Evolutionary conservation across 2,329 filamentous ascomycete genomes (phyloP).

Genomic region (Myotisia sp.): DNA sequence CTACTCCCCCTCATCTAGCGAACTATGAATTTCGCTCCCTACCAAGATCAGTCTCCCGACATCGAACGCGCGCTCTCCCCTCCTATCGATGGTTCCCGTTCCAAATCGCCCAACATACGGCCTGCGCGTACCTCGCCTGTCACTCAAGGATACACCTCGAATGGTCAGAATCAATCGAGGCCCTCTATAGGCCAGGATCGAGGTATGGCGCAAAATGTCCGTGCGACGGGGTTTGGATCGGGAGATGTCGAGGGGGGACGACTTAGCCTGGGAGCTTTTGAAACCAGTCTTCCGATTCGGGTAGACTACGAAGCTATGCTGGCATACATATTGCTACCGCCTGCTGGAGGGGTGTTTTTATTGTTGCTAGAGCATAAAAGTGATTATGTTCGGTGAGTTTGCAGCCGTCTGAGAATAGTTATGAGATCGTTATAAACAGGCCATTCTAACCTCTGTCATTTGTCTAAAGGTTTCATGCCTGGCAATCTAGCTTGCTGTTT

Average conservation of each 20-base stretch:
- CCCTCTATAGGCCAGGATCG: slow-evolving; percentile 11
- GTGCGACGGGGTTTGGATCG: slow-evolving; percentile 15
- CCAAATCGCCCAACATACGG: slow-evolving; percentile 41
- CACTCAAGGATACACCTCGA: slow-evolving; percentile 30
- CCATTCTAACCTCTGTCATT: slow-evolving; percentile 5
- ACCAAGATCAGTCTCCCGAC: slow-evolving; percentile 85
- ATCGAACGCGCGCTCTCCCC: slow-evolving; percentile 67
- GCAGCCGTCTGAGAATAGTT: not conserved
- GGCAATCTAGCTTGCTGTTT: slow-evolving; percentile 81
- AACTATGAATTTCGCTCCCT: slow-evolving; percentile 86
- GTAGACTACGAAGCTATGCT: slow-evolving; percentile 82
- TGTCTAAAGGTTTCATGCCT: slow-evolving; percentile 68
- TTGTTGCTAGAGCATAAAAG: slow-evolving; percentile 84
- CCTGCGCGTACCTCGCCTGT: slow-evolving; percentile 40
- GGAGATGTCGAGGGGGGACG: slow-evolving; percentile 39
- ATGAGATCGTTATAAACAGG: not conserved
- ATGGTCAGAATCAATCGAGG: slow-evolving; percentile 15
- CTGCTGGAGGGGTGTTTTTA: slow-evolving; percentile 69
- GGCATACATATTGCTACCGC: slow-evolving; percentile 75
- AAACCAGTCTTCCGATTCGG: slow-evolving; percentile 74
- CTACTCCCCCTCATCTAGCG: too few relatives aligned
- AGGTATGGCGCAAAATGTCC: slow-evolving; percentile 20
- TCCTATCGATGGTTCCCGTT: slow-evolving; percentile 35
- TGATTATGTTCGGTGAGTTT: slow-evolving; percentile 73
- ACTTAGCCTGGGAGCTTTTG: slow-evolving; percentile 62